Base-by-base conservation (phyloP, 768 basidiomycete genomes). In the Xerocomellus chrysenteron region DNA sequence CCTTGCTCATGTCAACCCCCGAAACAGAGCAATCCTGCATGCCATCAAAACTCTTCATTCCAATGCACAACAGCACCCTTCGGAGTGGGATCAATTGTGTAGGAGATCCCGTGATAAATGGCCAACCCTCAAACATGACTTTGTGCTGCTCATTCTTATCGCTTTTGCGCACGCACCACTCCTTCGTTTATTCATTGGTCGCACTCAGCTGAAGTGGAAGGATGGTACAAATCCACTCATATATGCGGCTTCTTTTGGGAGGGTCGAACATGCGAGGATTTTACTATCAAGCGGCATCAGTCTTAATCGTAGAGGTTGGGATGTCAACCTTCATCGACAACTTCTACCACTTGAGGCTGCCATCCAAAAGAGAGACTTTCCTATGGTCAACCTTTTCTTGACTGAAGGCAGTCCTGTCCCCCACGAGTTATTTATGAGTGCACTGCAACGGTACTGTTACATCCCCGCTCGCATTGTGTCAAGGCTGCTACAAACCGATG, bases 401-500 rank as follows among this genome's bases (percentile, higher is more conserved):
- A 4, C 21, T 1, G 47, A 37, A 33, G 50, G 42, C 5, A 58
- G 50, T 5, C 35, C 14, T 16, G 51, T 59, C 3, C 56, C 58
- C 7, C 17, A 35, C 5, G 14, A 32, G 12, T 32, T 59, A 2
- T 57, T 59, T 13, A 5, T 9, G 17, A 1, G 0, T 0, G 11
- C 12, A 8, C n/a, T 57, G 2, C 11, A 1, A 19, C 7, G 2
- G n/a, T 4, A 8, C 13, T 5, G 28, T 13, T 0, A 1, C 0
- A 0, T 32, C 14, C 8, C 40, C 2, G 10, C 13, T 37, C 5
- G 13, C 24, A 19, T 50, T 11, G 32, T 49, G 9, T 28, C 36
- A 11, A 57, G n/a, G 9, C 19, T 60, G 17, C 17, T 59, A 17
- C 59, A 54, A 37, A 51, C 56, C 0, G 47, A 52, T 16, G 54